phyloP scores from a whole-genome alignment of 2,329 filamentous ascomycete genomes.

The Rutstroemia sydowiana region DNA sequence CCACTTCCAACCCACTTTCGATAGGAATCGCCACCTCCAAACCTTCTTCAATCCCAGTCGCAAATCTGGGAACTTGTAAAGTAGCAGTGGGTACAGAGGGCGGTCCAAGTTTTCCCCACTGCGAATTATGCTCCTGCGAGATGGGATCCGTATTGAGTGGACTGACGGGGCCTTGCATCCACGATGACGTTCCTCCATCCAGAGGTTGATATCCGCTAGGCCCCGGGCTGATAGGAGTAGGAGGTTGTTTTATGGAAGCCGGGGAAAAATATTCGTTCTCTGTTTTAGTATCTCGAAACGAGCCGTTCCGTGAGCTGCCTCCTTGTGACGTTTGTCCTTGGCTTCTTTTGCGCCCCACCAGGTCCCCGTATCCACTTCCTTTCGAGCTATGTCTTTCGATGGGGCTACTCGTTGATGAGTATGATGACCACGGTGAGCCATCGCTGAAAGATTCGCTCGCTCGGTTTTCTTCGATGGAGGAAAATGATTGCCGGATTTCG shows the following conservation, averaged over 20 bases:
- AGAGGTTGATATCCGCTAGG: slow-evolving; percentile 9
- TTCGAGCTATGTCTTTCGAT: slow-evolving; percentile 19
- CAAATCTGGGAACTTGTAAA: slow-evolving; percentile 18
- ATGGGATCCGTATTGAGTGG: background rate
- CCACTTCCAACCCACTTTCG: slow-evolving; percentile 9
- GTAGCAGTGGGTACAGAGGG: slow-evolving; percentile 14
- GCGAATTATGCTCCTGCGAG: background rate
- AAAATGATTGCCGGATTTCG: slow-evolving; percentile 19
- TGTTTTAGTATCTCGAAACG: slow-evolving; percentile 7
- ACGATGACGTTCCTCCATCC: background rate
- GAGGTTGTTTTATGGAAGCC: slow-evolving; percentile 3
- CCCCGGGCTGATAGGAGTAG: slow-evolving; percentile 1
- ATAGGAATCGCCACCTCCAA: slow-evolving; percentile 18
- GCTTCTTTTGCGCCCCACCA: slow-evolving; percentile 23
- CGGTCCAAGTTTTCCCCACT: slow-evolving; percentile 4
- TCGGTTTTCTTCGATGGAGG: slow-evolving; percentile 21
- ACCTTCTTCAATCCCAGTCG: slow-evolving; percentile 20
- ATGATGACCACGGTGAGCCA: slow-evolving; percentile 9
- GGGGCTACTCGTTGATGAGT: slow-evolving; percentile 15
- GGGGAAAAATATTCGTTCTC: background rate
- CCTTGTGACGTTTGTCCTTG: slow-evolving; percentile 16
- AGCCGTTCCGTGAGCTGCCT: slow-evolving; percentile 5
- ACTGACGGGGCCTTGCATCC: slow-evolving; percentile 9
- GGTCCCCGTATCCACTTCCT: slow-evolving; percentile 20
- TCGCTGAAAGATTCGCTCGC: slow-evolving; percentile 11